These are phyloP conservation scores for Solanum hybrid DNA, from an alignment of 305 asterid species.

Conservation along the genomic window DNA sequence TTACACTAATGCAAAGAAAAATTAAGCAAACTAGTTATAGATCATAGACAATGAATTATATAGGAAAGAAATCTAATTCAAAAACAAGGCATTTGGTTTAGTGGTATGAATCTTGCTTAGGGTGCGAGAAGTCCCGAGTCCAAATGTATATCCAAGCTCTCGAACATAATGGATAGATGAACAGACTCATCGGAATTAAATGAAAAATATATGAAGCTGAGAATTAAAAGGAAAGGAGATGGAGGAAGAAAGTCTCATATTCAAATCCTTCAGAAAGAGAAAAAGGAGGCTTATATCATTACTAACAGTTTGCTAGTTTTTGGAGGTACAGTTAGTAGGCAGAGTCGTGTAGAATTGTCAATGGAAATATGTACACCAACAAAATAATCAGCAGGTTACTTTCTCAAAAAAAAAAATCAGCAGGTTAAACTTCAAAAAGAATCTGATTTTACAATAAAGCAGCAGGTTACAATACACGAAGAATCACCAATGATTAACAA, in stretches of 20 bases:
- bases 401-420: too few species aligned
- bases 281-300: background rate
- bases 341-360: background rate
- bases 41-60: too few species aligned
- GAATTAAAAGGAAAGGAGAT: background rate
- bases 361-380: background rate
- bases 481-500: background rate
- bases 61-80: too few species aligned
- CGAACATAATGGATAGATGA: background rate
- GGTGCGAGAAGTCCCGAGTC: too few species aligned
- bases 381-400: too few species aligned
- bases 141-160: too few species aligned
- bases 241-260: too few species aligned
- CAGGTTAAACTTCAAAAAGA: background rate
- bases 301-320: background rate
- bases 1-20: too few species aligned
- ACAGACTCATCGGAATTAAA: background rate
- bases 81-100: too few species aligned
- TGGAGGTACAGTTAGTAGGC: background rate
- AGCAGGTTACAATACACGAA: background rate
- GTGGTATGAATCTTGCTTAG: too few species aligned
- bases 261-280: background rate
- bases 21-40: too few species aligned
- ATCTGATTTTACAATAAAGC: background rate
- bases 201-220: background rate